A percentile compares a stretch with the other conserved stretches of the same genome.
These are phyloP conservation scores for Erythrophleum ivorense DNA, from an alignment of 331 rosid genomes.

Conservation along the genomic window DNA sequence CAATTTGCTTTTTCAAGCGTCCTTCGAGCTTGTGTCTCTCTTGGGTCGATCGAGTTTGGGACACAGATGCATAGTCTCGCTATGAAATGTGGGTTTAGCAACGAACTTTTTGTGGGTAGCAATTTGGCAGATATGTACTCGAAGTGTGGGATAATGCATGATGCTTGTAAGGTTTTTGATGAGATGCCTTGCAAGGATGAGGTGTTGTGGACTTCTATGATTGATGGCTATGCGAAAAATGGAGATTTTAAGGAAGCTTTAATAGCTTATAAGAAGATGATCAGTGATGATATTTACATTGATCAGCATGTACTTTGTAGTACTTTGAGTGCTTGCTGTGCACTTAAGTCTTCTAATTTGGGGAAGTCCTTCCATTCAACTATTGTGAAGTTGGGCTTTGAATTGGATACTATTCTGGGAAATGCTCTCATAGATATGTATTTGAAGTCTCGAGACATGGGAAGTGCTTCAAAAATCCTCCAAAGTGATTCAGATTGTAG, in stretches of 20 bases:
- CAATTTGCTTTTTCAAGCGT: slow-evolving; percentile 44
- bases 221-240: slow-evolving; percentile 47
- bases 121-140: slow-evolving; percentile 50
- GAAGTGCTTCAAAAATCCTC: slow-evolving; percentile 46
- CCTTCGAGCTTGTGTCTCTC: slow-evolving; percentile 44
- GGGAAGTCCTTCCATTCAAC: slow-evolving; percentile 45
- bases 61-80: slow-evolving; percentile 45
- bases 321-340: slow-evolving; percentile 44
- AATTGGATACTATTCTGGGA: slow-evolving; percentile 36
- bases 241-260: slow-evolving; percentile 44
- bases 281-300: slow-evolving; percentile 28
- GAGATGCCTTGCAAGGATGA: slow-evolving; percentile 50
- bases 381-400: slow-evolving; percentile 44
- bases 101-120: slow-evolving; percentile 49
- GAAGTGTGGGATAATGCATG: slow-evolving; percentile 29
- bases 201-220: slow-evolving; percentile 47
- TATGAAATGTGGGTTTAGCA: slow-evolving; percentile 39
- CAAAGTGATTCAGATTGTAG: slow-evolving; percentile 17
- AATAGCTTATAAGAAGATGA: slow-evolving; percentile 41
- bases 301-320: slow-evolving; percentile 48
- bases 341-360: slow-evolving; percentile 40
- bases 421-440: slow-evolving; percentile 46
- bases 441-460: slow-evolving; percentile 42
- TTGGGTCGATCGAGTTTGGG: slow-evolving; percentile 44
- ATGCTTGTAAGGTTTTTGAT: slow-evolving; percentile 46